phyloP scores from a whole-genome alignment of 805 yeast species.

The Naumovozyma castellii region DNA sequence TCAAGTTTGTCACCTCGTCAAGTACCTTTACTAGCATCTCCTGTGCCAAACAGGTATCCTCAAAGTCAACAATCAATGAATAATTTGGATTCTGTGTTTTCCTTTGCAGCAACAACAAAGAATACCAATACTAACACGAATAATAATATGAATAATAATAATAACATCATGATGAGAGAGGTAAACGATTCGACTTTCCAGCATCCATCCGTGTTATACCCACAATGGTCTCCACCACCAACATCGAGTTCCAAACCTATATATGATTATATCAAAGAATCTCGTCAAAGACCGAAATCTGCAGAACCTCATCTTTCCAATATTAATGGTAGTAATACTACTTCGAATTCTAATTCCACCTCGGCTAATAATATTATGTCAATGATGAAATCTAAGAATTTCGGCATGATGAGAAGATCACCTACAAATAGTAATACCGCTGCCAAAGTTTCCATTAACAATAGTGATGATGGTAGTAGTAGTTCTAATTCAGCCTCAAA shows the following conservation, averaged over 20 bases:
- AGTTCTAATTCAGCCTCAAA: too few species aligned
- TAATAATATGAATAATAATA: slow-evolving; percentile 4
- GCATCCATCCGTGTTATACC: slow-evolving; percentile 9
- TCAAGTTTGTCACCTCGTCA: not conserved
- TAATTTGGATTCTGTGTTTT: slow-evolving; percentile 14
- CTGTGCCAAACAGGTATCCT: slow-evolving; percentile 16
- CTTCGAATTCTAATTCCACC: not conserved
- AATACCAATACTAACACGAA: slow-evolving; percentile 5
- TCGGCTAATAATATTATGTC: not conserved
- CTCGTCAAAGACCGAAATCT: slow-evolving; percentile 34
- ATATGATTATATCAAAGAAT: slow-evolving; percentile 27
- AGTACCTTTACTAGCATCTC: slow-evolving; percentile 21
- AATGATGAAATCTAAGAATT: not conserved
- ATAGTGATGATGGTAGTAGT: not conserved
- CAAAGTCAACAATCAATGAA: slow-evolving; percentile 3
- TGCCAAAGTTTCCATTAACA: slow-evolving; percentile 1
- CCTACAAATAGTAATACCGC: not conserved
- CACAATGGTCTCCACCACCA: slow-evolving; percentile 32
- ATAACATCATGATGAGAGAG: slow-evolving; percentile 4
- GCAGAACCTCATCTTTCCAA: slow-evolving; percentile 31
- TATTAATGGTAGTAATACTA: not conserved
- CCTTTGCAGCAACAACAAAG: not conserved
- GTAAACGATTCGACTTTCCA: too few species aligned
- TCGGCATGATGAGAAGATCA: not conserved
- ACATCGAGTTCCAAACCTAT: slow-evolving; percentile 31